A percentile compares a stretch with the other conserved stretches of the same genome.
Evolutionary conservation across 2,329 filamentous ascomycete species (phyloP).

Genomic region (Nannizziopsis arthrosporioides): DNA sequence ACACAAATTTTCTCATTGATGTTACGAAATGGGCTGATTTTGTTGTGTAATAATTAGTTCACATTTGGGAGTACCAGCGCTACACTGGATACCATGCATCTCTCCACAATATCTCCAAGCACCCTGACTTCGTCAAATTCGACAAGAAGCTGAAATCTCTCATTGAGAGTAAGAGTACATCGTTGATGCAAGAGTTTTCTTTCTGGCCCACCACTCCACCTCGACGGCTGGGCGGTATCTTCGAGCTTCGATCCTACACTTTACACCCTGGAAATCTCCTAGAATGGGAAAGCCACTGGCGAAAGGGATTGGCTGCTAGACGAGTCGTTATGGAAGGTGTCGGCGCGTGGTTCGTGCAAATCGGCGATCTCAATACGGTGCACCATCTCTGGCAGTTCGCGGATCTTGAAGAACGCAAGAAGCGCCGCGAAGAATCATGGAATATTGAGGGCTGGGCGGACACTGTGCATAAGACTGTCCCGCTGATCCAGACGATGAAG

Average conservation of each 20-base stretch:
- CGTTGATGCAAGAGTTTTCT: slow-evolving; percentile 98
- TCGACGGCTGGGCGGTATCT: slow-evolving; percentile 78
- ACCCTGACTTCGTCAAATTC: slow-evolving; percentile 74
- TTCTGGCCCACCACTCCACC: slow-evolving; percentile 97
- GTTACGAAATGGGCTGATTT: slow-evolving; percentile 20
- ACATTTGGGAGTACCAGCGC: slow-evolving; percentile 99
- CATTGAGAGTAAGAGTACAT: slow-evolving; percentile 72
- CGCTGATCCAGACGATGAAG: slow-evolving; percentile 93
- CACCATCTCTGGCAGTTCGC: slow-evolving; percentile 99
- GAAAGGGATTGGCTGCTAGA: slow-evolving; percentile 76
- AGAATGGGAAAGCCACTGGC: slow-evolving; percentile 98
- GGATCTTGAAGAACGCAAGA: slow-evolving; percentile 84
- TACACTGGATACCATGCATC: slow-evolving; percentile 94
- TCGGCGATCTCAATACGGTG: slow-evolving; percentile 93
- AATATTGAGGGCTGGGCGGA: slow-evolving; percentile 88
- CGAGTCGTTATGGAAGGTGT: slow-evolving; percentile 98
- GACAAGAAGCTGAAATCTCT: slow-evolving; percentile 74
- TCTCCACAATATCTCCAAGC: slow-evolving; percentile 67
- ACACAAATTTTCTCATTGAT: background rate
- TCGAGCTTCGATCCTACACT: slow-evolving; percentile 93
- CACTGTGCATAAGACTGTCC: slow-evolving; percentile 96
- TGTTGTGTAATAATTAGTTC: slow-evolving; percentile 48
- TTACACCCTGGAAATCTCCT: slow-evolving; percentile 89
- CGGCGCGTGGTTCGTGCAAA: slow-evolving; percentile 96
- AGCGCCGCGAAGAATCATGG: slow-evolving; percentile 89